Percentiles rank a stretch among this genome's conserved stretches.
Conservation (phyloP, 129 eudicot genomes). For the Logfia minima region DNA sequence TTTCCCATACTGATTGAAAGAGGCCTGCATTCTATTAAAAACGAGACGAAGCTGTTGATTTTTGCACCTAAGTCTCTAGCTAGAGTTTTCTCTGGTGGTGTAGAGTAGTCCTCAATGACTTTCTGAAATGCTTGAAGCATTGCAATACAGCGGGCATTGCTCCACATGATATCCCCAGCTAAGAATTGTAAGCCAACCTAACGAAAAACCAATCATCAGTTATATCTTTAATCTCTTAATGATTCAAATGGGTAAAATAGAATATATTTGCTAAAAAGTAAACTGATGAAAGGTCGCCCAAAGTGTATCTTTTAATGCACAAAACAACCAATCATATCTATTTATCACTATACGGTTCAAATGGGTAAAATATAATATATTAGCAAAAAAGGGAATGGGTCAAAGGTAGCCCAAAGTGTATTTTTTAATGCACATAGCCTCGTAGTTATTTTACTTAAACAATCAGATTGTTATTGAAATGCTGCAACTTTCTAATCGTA, state of each 20-base stretch:
- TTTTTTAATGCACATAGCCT: neutral
- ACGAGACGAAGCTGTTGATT: slow-evolving; percentile 70
- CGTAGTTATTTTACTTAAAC: neutral
- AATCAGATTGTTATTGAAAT: neutral
- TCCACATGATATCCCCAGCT: slow-evolving; percentile 68
- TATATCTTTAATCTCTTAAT: neutral
- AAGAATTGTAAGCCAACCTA: slow-evolving; percentile 85
- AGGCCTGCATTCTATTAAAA: slow-evolving; percentile 80
- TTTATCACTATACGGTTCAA: neutral
- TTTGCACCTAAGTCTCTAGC: slow-evolving; percentile 69
- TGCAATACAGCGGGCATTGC: slow-evolving; percentile 78
- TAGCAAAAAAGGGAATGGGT: neutral
- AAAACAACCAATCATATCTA: neutral
- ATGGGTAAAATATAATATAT: neutral
- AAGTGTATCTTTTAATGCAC: neutral
- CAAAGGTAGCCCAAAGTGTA: neutral
- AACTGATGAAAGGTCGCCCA: neutral
- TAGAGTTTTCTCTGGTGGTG: slow-evolving; percentile 71
- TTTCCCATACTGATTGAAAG: slow-evolving; percentile 96
- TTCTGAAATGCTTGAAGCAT: slow-evolving; percentile 87
- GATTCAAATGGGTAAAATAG: neutral
- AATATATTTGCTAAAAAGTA: neutral
- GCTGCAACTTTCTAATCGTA: neutral
- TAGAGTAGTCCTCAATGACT: slow-evolving; percentile 68
- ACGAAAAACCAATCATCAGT: slow-evolving; percentile 12